These are phyloP conservation scores for Tetradesmus lagerheimii DNA, from an alignment of 139 green algal genomes.

Conservation along the genomic window DNA sequence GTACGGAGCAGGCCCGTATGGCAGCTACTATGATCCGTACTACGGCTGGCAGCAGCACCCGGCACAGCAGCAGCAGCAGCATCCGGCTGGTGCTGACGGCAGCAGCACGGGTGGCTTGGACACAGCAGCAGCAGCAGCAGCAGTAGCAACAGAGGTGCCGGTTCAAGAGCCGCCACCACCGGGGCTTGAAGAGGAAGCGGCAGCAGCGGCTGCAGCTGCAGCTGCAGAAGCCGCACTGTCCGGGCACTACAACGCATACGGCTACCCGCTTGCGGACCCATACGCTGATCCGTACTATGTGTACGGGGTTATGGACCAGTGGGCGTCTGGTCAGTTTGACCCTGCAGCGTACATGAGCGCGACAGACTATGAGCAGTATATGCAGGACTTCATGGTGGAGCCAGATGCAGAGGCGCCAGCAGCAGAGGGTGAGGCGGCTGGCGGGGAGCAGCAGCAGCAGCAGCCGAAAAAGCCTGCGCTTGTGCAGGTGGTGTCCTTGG, in stretches of 20 bases:
- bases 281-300: constrained; percentile 7
- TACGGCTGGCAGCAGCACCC: constrained; percentile 16
- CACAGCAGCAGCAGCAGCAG: constrained; percentile 40
- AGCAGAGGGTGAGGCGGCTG: not conserved
- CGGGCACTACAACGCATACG: constrained; percentile 3
- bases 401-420: not conserved
- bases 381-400: not conserved
- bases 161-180: constrained; percentile 27
- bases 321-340: constrained; percentile 1
- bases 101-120: not conserved
- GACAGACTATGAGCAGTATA: constrained; percentile 24
- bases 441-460: not conserved
- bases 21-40: constrained; percentile 32
- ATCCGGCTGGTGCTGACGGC: not conserved
- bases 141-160: constrained; percentile 5
- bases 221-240: not conserved
- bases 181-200: constrained; percentile 15
- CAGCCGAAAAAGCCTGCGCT: constrained; percentile 27
- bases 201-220: constrained; percentile 36
- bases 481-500: constrained; percentile 38
- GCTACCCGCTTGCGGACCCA: not conserved
- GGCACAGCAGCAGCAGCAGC: not conserved
- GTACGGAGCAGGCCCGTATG: not conserved
- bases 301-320: not conserved
- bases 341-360: constrained; percentile 34